Evolutionary conservation across 129 eudicot species (phyloP).

Genomic region (Oenanthe sinensis): DNA sequence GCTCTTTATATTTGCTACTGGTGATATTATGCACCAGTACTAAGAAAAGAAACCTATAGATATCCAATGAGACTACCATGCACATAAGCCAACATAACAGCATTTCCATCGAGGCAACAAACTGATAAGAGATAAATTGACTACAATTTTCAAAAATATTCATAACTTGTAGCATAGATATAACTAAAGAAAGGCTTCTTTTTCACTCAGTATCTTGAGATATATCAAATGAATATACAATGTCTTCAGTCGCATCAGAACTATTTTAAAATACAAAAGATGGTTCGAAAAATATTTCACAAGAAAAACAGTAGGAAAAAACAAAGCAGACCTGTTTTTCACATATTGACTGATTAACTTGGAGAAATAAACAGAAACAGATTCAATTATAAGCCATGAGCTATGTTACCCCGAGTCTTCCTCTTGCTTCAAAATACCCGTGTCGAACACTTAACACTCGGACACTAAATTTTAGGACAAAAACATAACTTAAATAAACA

Average conservation of each 20-base stretch:
- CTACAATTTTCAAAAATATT: background rate
- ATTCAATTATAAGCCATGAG: background rate
- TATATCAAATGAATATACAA: background rate
- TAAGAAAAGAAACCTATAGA: background rate
- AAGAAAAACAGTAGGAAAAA: background rate
- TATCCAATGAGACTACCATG: background rate
- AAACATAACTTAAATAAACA: too few species aligned
- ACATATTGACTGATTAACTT: background rate
- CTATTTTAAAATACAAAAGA: background rate
- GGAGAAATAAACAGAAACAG: background rate
- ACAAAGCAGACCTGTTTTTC: background rate
- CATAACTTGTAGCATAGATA: background rate
- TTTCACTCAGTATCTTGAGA: background rate
- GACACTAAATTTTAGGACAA: too few species aligned
- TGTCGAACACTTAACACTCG: too few species aligned
- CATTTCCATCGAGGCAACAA: background rate
- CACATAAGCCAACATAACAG: background rate
- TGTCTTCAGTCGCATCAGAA: background rate
- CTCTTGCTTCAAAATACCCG: too few species aligned
- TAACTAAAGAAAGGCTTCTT: background rate
- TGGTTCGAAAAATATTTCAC: background rate
- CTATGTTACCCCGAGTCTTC: background rate
- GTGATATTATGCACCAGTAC: background rate
- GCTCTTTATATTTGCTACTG: background rate
- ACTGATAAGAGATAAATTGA: background rate